Evolutionary conservation across 164 flowering plant genomes (phyloP), one percentile per base, ranked within the genome.

Genomic region (Brasenia schreberi): DNA sequence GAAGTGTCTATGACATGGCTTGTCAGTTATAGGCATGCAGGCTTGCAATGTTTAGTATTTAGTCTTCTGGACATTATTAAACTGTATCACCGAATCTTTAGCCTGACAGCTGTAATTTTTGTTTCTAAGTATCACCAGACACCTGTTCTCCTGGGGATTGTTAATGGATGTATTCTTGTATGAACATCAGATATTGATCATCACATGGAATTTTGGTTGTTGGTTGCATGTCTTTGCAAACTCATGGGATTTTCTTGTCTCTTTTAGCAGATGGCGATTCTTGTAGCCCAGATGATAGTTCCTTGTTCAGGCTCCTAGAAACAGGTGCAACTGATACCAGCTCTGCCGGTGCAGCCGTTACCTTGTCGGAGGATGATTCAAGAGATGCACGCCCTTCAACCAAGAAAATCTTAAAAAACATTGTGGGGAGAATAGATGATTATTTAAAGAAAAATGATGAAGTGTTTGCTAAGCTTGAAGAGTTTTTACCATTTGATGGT

Each of bases 321-420:
- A 86, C 84, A 5, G 97, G 96, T 77, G 95, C 97, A 42, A 87
- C 96, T 67, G 95, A 89, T 71, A 81, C 80, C 79, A 84, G 90
- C 77, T 87, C 86, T 17, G 61, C 75, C 17, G 65, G 73, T 78
- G 68, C 69, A 43, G 70, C 75, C 43, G 56, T 70, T 39, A 73
- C 76, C 70, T 72, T 79, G 68, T 64, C 72, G 71, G 82, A 81
- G 64, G 90, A 73, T 59, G 76, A 75, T 69, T 63, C 65, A 14
- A 67, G 69, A 59, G 70, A 64, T 7, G 66, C 74, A 6, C 56
- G 66, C 67, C 74, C 73, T 62, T 79, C 68, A 58, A 74, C 79
- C 19, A 75, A 61, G 71, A 77, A 71, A 56, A 79, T 79, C 43
- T 19, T 87, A 59, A n/a, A 19, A 27, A 87, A 83, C 81, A 75